phyloP scores from a whole-genome alignment of 192 early-diverging fungal species.

The Coemansia javaensis region DNA sequence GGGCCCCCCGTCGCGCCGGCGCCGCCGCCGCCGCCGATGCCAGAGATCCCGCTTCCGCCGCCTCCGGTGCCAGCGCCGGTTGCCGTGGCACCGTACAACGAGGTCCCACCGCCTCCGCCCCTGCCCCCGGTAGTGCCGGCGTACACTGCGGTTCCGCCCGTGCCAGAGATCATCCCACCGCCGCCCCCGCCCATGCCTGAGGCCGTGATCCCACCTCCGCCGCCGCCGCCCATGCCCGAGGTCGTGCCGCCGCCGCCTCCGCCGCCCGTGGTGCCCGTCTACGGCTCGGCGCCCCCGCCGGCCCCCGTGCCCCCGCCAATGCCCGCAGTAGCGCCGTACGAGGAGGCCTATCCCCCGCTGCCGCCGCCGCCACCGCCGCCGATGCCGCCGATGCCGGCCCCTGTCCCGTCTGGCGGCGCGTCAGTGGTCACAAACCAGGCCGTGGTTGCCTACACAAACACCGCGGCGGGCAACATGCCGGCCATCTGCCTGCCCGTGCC shows the following conservation, averaged over 20 bases:
- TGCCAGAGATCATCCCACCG: too few species aligned
- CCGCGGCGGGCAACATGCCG: slow-evolving; percentile 34
- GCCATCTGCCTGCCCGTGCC: slow-evolving; percentile 46
- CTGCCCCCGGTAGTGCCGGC: slow-evolving; percentile 2
- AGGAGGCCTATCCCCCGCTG: slow-evolving; percentile 6
- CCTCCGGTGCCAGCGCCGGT: slow-evolving; percentile 4
- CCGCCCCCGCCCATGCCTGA: background rate
- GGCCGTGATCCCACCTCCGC: slow-evolving; percentile 2
- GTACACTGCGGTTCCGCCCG: too few species aligned
- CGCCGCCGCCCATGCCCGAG: background rate
- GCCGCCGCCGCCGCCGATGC: background rate
- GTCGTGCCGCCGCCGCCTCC: background rate
- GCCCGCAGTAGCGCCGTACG: slow-evolving; percentile 12
- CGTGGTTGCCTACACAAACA: slow-evolving; percentile 43
- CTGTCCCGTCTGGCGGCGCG: slow-evolving; percentile 5
- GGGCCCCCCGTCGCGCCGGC: too few species aligned
- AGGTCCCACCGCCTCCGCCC: slow-evolving; percentile 1
- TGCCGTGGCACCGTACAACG: slow-evolving; percentile 4
- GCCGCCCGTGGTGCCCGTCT: background rate
- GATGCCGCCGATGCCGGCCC: too few species aligned
- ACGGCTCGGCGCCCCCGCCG: slow-evolving; percentile 1
- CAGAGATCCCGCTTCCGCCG: background rate
- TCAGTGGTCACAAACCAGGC: slow-evolving; percentile 19
- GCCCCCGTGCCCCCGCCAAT: too few species aligned
- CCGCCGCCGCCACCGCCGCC: slow-evolving; percentile 15